Evolutionary conservation across 352 stramenopile species (phyloP), one percentile per base, ranked within the genome.

Genomic region (Pythium angustatum): DNA sequence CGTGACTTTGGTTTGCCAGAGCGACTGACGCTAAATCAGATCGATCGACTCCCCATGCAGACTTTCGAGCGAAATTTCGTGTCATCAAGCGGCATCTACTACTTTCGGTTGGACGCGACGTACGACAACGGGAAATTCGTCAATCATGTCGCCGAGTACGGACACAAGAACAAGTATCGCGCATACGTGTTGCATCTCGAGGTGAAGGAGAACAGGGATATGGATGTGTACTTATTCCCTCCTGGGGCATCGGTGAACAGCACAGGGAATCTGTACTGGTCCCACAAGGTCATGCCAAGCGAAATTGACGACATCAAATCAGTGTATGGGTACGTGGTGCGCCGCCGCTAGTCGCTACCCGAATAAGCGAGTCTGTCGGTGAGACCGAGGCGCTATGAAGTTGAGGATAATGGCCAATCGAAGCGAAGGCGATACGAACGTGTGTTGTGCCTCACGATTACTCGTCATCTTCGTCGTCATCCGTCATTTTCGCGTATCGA

Each of bases 191-290:
- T 91, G 21, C 59, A 72, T 28, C 56, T 90, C 15, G 67, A 75
- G 34, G 73, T 89, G 21, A 62, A 71, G 2, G 73, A 75, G 2
- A 58, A 72, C 4, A 78, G 54, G 7, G 68, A 76, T 28, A 86
- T 81, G 60, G 62, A 72, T 7, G 68, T 92, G 62, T 92, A 85
- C 47, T 24, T 94, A 11, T 81, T 94, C 59, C 85, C 85, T 5
- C 83, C 85, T 1, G 83, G 81, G 30, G 78, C 71, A 11, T 91
- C 85, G 3, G 85, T 94, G 45, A 94, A 94, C 65, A 90, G 85
- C 45, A n/a, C 80, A 3, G 61, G 82, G 19, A 92, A 91, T 30
- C 68, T 85, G 30, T 94, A 94, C 50, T 90, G 79, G 80, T 79
- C 85, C 3, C 62, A 71, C 27, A 76, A 78, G 10, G 54, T 66